Base-by-base conservation (phyloP, 768 basidiomycete species). In the Termitomyces sp. region DNA sequence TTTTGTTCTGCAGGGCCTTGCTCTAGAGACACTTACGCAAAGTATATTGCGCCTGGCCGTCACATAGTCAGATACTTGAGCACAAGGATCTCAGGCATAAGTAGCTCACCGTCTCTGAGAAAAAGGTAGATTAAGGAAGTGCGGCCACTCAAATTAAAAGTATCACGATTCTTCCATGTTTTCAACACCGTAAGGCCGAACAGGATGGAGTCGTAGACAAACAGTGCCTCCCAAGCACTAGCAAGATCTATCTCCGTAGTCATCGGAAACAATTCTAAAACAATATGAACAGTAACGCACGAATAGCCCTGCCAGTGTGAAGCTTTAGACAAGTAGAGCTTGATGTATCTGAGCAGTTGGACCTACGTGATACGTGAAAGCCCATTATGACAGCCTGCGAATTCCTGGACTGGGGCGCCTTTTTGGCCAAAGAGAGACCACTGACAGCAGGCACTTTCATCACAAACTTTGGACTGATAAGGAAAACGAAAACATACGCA, bases 11-110 rank as follows among this genome's bases (percentile, higher is more conserved):
- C n/a, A n/a, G 2, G 2, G 18, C n/a, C 20, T 20, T 41, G 3
- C 48, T 12, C n/a, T 18, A n/a, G 7, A 14, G 18, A 33, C 30
- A 62, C 81, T 70, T 61, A 84, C 83, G 75, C 80, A 62, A 82
- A 85, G 64, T 84, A 85, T 26, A 85, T 66, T 2, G 81, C 78
- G 55, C 83, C 83, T 83, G 55, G 5, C 13, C 20, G 33, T 48
- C n/a, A n/a, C 7, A 8, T 20, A 5, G 35, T 50, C 48, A 32
- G 59, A 53, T 13, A 50, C 7, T 9, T n/a, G 33, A 23, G 50
- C 12, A 30, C 33, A 16, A 51, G 46, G 30, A 4, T 53, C 30
- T 18, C 46, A 3, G 12, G 10, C 6, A 30, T 9, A 13, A 28
- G 3, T 30, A 33, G 41, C 77, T 58, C 58, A 82, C 84, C 82